A percentile compares a stretch with the other conserved stretches of the same genome.
Conservation (phyloP, 768 basidiomycete species). For the Kwoniella sp. region DNA sequence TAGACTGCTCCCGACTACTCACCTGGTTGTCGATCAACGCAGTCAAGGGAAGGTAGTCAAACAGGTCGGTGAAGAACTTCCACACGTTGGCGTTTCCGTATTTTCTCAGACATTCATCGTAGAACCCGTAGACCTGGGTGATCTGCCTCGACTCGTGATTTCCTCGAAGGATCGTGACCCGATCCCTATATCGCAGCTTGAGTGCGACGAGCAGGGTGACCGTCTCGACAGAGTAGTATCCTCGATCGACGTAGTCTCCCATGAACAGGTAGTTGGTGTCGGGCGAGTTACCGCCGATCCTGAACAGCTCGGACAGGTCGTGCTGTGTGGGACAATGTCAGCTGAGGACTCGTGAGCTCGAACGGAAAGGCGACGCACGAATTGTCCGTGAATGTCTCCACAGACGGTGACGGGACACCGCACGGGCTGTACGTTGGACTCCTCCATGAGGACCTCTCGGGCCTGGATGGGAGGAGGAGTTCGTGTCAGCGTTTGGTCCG, state of each 20-base stretch:
- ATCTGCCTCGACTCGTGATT: conserved; percentile 99
- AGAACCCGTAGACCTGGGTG: conserved; percentile 99
- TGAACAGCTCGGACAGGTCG: conserved; percentile 97
- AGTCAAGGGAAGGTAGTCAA: conserved; percentile 94
- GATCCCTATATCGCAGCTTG: conserved; percentile 95
- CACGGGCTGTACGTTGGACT: conserved; percentile 98
- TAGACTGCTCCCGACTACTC: conserved; percentile 51
- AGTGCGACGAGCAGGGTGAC: conserved; percentile 94
- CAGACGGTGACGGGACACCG: conserved; percentile 98
- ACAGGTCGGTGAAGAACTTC: conserved; percentile 98
- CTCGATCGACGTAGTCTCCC: conserved; percentile 99
- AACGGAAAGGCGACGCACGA: conserved; percentile 62
- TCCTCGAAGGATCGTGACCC: conserved; percentile 94
- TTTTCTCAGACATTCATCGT: conserved; percentile 98
- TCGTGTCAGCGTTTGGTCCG: too few relatives aligned
- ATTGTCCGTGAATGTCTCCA: conserved; percentile 99
- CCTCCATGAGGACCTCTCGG: conserved; percentile 96
- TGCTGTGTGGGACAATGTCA: conserved; percentile 60
- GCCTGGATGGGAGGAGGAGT: too few relatives aligned
- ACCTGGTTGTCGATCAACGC: conserved; percentile 99
- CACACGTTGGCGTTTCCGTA: conserved; percentile 99
- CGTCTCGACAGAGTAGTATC: conserved; percentile 98
- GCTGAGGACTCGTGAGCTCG: conserved; percentile 14
- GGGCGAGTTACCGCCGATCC: conserved; percentile 97
- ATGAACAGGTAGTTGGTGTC: conserved; percentile 99